A percentile compares a stretch with the other conserved stretches of the same genome.
Evolutionary conservation across 2,329 filamentous ascomycete species (phyloP).

Genomic region (Pyricularia pennisetigena): DNA sequence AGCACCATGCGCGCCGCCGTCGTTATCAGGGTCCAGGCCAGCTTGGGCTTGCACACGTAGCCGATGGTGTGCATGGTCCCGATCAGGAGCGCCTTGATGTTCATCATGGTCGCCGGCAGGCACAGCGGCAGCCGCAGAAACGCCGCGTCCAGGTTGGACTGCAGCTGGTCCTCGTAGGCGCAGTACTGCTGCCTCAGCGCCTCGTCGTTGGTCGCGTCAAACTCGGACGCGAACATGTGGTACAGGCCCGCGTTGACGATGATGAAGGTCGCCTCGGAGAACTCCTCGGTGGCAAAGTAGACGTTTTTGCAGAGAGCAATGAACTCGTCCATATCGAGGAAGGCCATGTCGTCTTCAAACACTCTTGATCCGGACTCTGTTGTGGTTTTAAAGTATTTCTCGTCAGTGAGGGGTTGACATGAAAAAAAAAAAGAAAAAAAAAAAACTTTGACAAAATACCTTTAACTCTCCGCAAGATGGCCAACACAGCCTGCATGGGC

Average conservation of each 20-base stretch:
- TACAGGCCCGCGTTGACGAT: neutral
- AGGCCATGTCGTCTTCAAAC: neutral
- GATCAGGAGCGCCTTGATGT: neutral
- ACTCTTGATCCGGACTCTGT: neutral
- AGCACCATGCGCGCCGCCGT: neutral
- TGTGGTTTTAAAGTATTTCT: too few relatives aligned
- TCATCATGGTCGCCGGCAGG: neutral
- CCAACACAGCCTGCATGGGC: conserved; percentile 1
- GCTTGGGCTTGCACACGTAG: neutral
- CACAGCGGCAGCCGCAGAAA: neutral
- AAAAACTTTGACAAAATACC: too few relatives aligned
- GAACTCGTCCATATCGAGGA: neutral
- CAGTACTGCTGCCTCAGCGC: neutral
- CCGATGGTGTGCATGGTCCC: neutral
- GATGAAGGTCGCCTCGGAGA: neutral
- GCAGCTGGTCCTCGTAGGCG: neutral
- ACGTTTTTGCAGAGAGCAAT: neutral
- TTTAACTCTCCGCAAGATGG: neutral
- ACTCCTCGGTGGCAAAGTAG: conserved; percentile 1
- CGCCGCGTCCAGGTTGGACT: neutral
- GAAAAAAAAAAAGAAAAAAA: neutral
- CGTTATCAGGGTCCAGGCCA: conserved; percentile 1
- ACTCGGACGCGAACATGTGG: conserved; percentile 2
- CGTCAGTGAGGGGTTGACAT: neutral
- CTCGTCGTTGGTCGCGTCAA: neutral